Base-by-base conservation (phyloP, 148 eudicot genomes). In the Mesembryanthemum crystallinum region DNA sequence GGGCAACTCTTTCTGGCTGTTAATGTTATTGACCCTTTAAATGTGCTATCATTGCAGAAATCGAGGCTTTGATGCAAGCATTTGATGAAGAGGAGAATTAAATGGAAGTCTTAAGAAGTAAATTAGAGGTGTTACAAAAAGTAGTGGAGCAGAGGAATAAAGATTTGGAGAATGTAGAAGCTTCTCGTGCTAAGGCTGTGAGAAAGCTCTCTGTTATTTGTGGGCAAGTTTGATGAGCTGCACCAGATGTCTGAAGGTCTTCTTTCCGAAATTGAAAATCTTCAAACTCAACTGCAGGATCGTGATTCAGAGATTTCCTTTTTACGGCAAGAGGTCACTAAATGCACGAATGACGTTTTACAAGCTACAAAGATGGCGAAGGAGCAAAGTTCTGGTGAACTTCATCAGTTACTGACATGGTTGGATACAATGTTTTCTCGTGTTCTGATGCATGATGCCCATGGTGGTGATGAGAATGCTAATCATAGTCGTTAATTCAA, bases 41-140 rank as follows among this genome's bases (percentile, higher is more conserved):
- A 25, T 78, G 72, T 39, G 55, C 68, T 72, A 51, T 42, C 78
- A 54, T 72, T 87, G 77, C 86, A 95, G 99, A 95, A 84, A 84
- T 82, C 74, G 97, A 92, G 85, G 82, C 85, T 23, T 74, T 95
- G 78, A 89, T 92, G 94, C 99, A 95, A 85, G 99, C 96, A 66
- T 91, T 95, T 78, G 99, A 92, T 54, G 99, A 92, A 83, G 96
- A 92, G 83, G 99, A 90, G 87, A 78, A 82, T 75, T 92, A 95
- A 79, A 87, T 95, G 96, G 99, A 95, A 79, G 85, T 79, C 73
- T 83, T 88, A 42, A 81, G 79, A 76, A 86, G 69, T 73, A 88
- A 84, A 83, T 72, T 86, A 73, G 86, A 47, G 67, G 87, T 85
- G 54, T 77, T 92, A 81, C 96, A 92, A 84, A 83, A 76, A 60